Percentiles rank a stretch among this genome's conserved stretches.
Evolutionary conservation across 306 rosid species (phyloP).

Genomic region (Coriaria nepalensis): DNA sequence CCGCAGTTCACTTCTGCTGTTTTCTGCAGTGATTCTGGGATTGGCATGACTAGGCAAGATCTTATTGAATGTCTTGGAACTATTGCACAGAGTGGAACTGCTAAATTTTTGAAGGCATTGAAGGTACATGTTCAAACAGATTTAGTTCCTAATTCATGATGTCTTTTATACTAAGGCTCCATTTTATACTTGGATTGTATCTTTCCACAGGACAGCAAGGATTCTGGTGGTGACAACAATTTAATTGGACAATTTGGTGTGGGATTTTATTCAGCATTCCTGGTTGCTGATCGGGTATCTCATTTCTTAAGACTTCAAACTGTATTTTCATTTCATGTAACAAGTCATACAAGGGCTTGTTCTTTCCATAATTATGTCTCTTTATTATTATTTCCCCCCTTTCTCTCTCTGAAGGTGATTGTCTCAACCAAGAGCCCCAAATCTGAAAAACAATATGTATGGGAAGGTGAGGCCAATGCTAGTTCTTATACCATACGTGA

Average conservation of each 20-base stretch:
- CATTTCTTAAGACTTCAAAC: background rate
- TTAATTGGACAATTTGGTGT: conserved; percentile 97
- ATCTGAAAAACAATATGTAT: conserved; percentile 78
- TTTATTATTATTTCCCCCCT: conserved; percentile 12
- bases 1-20: conserved; percentile 4
- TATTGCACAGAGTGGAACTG: conserved; percentile 97
- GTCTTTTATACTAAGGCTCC: background rate
- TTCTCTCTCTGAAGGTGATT: conserved; percentile 44
- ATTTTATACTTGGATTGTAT: background rate
- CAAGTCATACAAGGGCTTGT: background rate
- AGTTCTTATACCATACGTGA: conserved; percentile 83
- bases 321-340: too few relatives aligned
- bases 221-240: conserved; percentile 72
- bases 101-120: conserved; percentile 80
- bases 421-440: conserved; percentile 88
- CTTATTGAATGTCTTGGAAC: conserved; percentile 97
- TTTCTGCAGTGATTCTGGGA: conserved; percentile 71
- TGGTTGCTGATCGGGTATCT: conserved; percentile 75
- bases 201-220: conserved; percentile 69
- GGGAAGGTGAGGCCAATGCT: conserved; percentile 97
- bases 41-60: conserved; percentile 88
- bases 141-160: background rate
- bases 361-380: background rate
- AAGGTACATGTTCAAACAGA: conserved; percentile 34
- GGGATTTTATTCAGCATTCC: conserved; percentile 83